phyloP scores from a whole-genome alignment of 2,329 filamentous ascomycete species.

The Sarocladium oryzae region DNA sequence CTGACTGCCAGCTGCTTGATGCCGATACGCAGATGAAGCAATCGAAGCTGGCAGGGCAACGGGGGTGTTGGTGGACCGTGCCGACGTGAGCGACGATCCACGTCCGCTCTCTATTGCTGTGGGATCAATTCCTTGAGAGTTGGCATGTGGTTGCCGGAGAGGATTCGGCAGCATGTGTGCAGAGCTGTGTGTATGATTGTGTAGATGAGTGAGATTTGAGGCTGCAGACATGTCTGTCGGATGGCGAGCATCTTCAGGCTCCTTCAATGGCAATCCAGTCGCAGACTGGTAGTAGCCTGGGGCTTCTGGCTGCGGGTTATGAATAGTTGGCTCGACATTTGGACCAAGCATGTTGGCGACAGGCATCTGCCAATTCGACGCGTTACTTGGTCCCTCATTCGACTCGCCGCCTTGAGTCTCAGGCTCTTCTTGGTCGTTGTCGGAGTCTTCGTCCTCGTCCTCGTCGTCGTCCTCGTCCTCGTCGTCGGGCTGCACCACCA shows the following conservation, averaged over 20 bases:
- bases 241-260: neutral
- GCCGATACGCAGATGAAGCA: neutral
- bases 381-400: neutral
- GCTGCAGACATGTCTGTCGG: conserved; percentile 2
- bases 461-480: conserved; percentile 13
- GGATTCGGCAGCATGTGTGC: neutral
- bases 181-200: neutral
- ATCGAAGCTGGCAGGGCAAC: neutral
- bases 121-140: too few species aligned
- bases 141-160: neutral
- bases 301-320: conserved; percentile 6
- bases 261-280: conserved; percentile 5
- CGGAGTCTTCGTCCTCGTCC: conserved; percentile 14
- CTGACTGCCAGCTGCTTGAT: neutral
- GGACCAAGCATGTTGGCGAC: conserved; percentile 12
- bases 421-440: conserved; percentile 14
- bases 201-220: neutral
- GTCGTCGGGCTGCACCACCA: conserved; percentile 14
- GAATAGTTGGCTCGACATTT: conserved; percentile 3
- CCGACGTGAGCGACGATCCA: neutral
- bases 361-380: conserved; percentile 11
- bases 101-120: neutral
- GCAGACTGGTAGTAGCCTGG: conserved; percentile 9
- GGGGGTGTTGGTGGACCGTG: neutral
- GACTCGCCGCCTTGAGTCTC: conserved; percentile 11